Percentiles rank a stretch among this genome's conserved stretches.
phyloP scores from a whole-genome alignment of 495 filamentous ascomycete genomes.

The Lasiosphaeria miniovina region DNA sequence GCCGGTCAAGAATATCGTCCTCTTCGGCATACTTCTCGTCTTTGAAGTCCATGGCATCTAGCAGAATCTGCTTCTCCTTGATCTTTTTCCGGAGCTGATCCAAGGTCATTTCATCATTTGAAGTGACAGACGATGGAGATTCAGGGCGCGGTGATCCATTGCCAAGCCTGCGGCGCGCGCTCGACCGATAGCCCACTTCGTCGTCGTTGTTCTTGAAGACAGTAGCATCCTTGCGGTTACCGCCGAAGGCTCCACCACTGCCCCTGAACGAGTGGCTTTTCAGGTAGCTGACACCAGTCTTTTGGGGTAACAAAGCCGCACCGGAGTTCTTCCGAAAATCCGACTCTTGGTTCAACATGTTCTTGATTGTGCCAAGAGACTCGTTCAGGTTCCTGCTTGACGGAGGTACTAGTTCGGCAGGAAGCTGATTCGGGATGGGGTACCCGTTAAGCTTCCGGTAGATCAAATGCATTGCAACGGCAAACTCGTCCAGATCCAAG shows the following conservation, averaged over 20 bases:
- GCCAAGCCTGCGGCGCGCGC: conserved; percentile 82
- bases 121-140: conserved; percentile 67
- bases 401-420: conserved; percentile 90
- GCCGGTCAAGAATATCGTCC: conserved; percentile 86
- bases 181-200: conserved; percentile 85
- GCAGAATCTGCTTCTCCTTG: conserved; percentile 86
- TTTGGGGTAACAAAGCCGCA: conserved; percentile 84
- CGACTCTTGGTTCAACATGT: conserved; percentile 85
- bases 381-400: conserved; percentile 92
- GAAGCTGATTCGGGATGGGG: conserved; percentile 84
- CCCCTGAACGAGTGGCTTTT: conserved; percentile 91
- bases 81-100: conserved; percentile 93
- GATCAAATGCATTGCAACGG: conserved; percentile 98
- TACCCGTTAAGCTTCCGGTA: conserved; percentile 96
- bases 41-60: conserved; percentile 97
- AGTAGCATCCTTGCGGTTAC: conserved; percentile 84
- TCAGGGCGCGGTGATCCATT: conserved; percentile 70
- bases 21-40: conserved; percentile 88
- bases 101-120: conserved; percentile 75
- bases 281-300: conserved; percentile 95
- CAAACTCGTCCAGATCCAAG: conserved; percentile 96
- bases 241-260: conserved; percentile 36
- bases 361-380: conserved; percentile 89
- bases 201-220: conserved; percentile 96
- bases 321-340: conserved; percentile 78